Evolutionary conservation across 2,329 filamentous ascomycete species (phyloP).

Genomic region (Erysiphe pulchra): DNA sequence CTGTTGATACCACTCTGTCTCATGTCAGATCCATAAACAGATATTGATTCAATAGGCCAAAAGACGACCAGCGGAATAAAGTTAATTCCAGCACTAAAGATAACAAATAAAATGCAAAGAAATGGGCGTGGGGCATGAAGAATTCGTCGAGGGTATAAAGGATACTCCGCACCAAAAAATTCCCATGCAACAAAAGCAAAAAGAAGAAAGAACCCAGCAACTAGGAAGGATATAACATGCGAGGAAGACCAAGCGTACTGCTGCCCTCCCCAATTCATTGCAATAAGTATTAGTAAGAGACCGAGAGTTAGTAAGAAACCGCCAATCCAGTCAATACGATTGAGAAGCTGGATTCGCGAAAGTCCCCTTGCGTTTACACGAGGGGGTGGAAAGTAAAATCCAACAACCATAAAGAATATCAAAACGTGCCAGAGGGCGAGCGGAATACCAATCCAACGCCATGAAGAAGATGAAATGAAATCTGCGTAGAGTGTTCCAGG

Average conservation of each 20-base stretch:
- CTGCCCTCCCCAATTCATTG: conserved; percentile 29
- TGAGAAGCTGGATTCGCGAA: conserved; percentile 16
- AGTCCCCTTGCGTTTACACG: conserved; percentile 18
- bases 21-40: conserved; percentile 38
- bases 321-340: conserved; percentile 23
- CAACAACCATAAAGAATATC: conserved; percentile 22
- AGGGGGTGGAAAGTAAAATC: conserved; percentile 28
- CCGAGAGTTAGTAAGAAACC: conserved; percentile 23
- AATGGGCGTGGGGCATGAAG: conserved; percentile 26
- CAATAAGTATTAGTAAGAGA: conserved; percentile 24
- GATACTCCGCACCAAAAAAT: conserved; percentile 21
- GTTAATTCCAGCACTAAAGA: conserved; percentile 34
- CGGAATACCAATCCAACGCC: conserved; percentile 28
- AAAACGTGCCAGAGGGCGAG: conserved; percentile 25
- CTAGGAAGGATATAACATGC: conserved; percentile 26
- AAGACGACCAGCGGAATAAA: conserved; percentile 20
- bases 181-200: conserved; percentile 27
- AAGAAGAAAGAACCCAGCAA: conserved; percentile 20
- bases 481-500: conserved; percentile 34
- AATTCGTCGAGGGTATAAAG: conserved; percentile 22
- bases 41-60: conserved; percentile 35
- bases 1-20: conserved; percentile 36
- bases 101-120: conserved; percentile 22
- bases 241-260: conserved; percentile 26
- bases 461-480: conserved; percentile 22